Evolutionary conservation across 768 basidiomycete species (phyloP), one percentile per base, ranked within the genome.

Genomic region (Strobilomyces confusus): DNA sequence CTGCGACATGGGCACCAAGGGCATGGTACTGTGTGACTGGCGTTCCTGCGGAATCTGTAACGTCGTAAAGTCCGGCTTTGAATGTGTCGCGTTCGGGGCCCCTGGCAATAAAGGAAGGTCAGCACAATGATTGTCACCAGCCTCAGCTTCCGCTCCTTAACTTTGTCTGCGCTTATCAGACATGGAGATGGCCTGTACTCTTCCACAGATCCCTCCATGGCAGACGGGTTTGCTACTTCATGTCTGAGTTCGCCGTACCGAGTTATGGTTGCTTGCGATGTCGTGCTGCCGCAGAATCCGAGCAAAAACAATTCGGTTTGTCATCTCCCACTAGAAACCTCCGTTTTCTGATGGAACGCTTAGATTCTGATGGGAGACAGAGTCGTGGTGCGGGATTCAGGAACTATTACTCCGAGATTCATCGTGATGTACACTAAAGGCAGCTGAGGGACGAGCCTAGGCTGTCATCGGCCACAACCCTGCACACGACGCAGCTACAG

Each of bases 201-300:
- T 19, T 83, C 80, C 63, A 73, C 72, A 37, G 82, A 83, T 65
- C 78, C 85, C 17, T 77, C 75, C 45, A 66, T 73, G 17, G 84
- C 84, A 19, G 82, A 87, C 65, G 67, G 60, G 9, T 77, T 76
- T 63, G 79, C 84, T n/a, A 86, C 83, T 6, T 86, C 84, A 37
- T 85, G 83, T 63, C 77, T 80, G 41, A 76, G 77, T 41, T 84
- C 84, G 5, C 85, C 84, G 7, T 86, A 81, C 70, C 78, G 85
- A 9, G 80, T 84, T 25, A 79, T 80, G 74, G 74, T 86, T 58
- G 81, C 79, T 15, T 84, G 83, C 57, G 80, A 83, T 63, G 76
- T 75, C 6, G 63, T 73, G 30, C 73, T 83, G 23, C 55, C 76
- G 71, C 57, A 67, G 43, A 46, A 59, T 37, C 49, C 47, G 9